phyloP scores from a whole-genome alignment of 192 early-diverging fungal genomes.

The Lunasporangiospora selenospora region DNA sequence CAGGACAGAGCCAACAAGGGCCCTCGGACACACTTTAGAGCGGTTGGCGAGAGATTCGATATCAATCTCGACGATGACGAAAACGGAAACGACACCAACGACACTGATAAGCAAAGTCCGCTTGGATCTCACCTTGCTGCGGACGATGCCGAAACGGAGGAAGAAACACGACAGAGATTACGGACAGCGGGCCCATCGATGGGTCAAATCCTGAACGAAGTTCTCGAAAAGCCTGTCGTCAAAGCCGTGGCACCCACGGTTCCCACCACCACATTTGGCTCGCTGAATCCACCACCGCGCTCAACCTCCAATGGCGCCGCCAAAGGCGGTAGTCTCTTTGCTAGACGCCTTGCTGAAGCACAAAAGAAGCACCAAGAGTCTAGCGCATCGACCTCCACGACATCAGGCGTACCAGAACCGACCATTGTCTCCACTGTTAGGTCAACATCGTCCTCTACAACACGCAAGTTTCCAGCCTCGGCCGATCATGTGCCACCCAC shows the following conservation, averaged over 20 bases:
- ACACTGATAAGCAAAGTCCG: background rate
- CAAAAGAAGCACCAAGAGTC: constrained; percentile 18
- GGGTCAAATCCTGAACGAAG: constrained; percentile 43
- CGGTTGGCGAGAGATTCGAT: constrained; percentile 27
- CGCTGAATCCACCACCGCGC: constrained; percentile 3
- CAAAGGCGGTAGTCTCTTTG: constrained; percentile 43
- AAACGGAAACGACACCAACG: too few relatives aligned
- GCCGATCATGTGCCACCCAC: too few relatives aligned
- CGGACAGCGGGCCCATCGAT: constrained; percentile 19
- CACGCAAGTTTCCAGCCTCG: too few relatives aligned
- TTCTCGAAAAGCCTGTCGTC: constrained; percentile 32
- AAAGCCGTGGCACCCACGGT: constrained; percentile 24
- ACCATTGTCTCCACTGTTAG: too few relatives aligned
- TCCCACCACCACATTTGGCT: constrained; percentile 22
- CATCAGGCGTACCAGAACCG: too few relatives aligned
- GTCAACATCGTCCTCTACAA: too few relatives aligned
- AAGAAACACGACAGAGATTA: constrained; percentile 32
- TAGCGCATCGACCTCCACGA: too few relatives aligned
- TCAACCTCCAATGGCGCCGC: constrained; percentile 11
- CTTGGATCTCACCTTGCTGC: too few relatives aligned
- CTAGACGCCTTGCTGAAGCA: constrained; percentile 28
- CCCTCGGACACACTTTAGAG: constrained; percentile 38
- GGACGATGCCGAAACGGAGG: constrained; percentile 20
- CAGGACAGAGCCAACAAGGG: constrained; percentile 39
- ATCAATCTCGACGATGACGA: constrained; percentile 32